phyloP scores from a whole-genome alignment of 176 grass and related monocot species.

The Eremochloa ophiuroides region DNA sequence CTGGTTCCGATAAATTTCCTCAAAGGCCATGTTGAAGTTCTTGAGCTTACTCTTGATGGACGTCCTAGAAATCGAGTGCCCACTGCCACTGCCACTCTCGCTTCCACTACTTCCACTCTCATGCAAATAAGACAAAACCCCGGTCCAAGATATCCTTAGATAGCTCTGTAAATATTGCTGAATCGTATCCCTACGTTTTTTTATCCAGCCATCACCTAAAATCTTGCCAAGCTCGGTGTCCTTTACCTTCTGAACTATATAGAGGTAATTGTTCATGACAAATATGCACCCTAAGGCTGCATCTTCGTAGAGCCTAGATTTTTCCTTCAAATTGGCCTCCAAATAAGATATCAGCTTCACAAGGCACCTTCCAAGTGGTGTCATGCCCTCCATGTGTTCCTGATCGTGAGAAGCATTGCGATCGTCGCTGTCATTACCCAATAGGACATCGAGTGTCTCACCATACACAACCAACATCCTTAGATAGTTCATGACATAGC shows the following conservation, averaged over 20 bases:
- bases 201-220: slow-evolving; percentile 84
- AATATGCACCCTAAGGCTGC: slow-evolving; percentile 75
- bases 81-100: slow-evolving; percentile 30
- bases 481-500: slow-evolving; percentile 92
- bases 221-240: slow-evolving; percentile 87
- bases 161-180: slow-evolving; percentile 73
- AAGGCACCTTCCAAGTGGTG: slow-evolving; percentile 47
- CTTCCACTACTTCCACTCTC: slow-evolving; percentile 25
- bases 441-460: slow-evolving; percentile 55
- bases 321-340: slow-evolving; percentile 83
- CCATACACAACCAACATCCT: slow-evolving; percentile 65
- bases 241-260: slow-evolving; percentile 78
- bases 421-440: slow-evolving; percentile 40
- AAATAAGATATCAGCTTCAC: slow-evolving; percentile 75
- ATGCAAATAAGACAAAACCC: slow-evolving; percentile 63
- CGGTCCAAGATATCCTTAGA: slow-evolving; percentile 82
- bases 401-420: slow-evolving; percentile 29
- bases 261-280: slow-evolving; percentile 90
- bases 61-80: slow-evolving; percentile 66
- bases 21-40: slow-evolving; percentile 83
- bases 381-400: slow-evolving; percentile 54
- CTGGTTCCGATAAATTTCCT: slow-evolving; percentile 76
- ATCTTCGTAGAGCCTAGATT: slow-evolving; percentile 94
- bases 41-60: slow-evolving; percentile 80
- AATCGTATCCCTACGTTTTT: slow-evolving; percentile 53